A percentile compares a stretch with the other conserved stretches of the same genome.
Evolutionary conservation across 2,329 filamentous ascomycete species (phyloP).

Genomic region (Whalleya microplaca): DNA sequence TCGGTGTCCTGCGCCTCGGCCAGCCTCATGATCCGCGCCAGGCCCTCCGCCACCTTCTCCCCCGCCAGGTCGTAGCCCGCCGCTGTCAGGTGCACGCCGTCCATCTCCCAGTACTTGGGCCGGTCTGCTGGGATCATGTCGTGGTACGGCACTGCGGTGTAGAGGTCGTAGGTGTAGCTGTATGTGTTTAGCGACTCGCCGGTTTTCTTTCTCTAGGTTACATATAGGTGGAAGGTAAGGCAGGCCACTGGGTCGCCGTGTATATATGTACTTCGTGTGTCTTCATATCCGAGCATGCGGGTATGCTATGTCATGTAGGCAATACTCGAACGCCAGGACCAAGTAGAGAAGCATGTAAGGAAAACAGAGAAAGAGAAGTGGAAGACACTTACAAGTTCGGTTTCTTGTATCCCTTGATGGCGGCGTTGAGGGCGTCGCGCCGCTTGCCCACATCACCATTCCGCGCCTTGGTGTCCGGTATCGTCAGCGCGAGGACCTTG

Average conservation of each 20-base stretch:
- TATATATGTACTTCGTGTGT: no score
- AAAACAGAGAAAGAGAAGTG: background rate
- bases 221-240: background rate
- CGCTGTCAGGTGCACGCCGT: constrained; percentile 61
- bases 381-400: constrained; percentile 56
- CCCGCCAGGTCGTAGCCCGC: constrained; percentile 68
- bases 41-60: constrained; percentile 54
- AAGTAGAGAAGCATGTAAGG: background rate
- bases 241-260: no score
- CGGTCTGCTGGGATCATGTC: constrained; percentile 50
- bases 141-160: constrained; percentile 57
- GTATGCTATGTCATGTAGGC: background rate
- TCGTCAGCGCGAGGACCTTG: constrained; percentile 65
- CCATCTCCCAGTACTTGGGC: constrained; percentile 57
- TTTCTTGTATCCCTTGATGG: constrained; percentile 54
- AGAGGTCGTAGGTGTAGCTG: constrained; percentile 62
- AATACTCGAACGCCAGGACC: background rate
- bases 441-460: constrained; percentile 35
- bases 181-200: no score
- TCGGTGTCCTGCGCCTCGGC: constrained; percentile 38
- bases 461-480: constrained; percentile 54
- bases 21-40: constrained; percentile 51
- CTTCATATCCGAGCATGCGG: background rate
- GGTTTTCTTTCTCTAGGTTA: background rate
- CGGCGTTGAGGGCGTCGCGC: constrained; percentile 53